These are phyloP conservation scores for Melaleuca quinquenervia DNA, from an alignment of 345 rosid genomes.

Conservation along the genomic window DNA sequence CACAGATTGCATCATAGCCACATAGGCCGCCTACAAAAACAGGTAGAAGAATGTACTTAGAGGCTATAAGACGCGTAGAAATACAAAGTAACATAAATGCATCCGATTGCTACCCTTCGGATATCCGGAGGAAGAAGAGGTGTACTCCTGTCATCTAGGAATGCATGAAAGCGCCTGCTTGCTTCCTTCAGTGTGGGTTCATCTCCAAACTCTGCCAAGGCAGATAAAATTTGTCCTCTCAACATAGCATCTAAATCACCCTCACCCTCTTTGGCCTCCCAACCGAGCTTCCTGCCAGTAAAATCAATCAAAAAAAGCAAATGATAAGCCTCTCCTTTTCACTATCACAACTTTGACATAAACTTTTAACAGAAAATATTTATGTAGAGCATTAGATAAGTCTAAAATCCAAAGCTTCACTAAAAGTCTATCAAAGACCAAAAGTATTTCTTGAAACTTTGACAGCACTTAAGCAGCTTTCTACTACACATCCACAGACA, in stretches of 20 bases:
- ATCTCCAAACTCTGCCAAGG: conserved; percentile 64
- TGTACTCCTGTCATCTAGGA: conserved; percentile 64
- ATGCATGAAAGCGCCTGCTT: conserved; percentile 55
- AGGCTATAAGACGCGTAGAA: background rate
- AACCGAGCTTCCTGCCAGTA: conserved; percentile 63
- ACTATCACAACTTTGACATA: background rate
- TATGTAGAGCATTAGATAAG: background rate
- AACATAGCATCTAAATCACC: conserved; percentile 82
- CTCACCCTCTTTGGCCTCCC: conserved; percentile 86
- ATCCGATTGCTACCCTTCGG: conserved; percentile 45
- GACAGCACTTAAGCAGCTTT: background rate
- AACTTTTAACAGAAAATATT: background rate
- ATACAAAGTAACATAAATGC: background rate
- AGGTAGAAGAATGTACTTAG: background rate
- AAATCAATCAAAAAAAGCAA: background rate
- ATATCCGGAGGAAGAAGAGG: conserved; percentile 80
- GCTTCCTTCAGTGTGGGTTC: conserved; percentile 62
- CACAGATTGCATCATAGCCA: conserved; percentile 73
- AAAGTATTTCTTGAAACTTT: background rate
- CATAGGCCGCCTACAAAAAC: conserved; percentile 70
- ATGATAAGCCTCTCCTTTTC: background rate
- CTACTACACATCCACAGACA: background rate
- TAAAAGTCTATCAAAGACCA: background rate
- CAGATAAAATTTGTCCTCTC: conserved; percentile 87
- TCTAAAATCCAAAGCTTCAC: background rate